phyloP scores from a whole-genome alignment of 345 rosid species.

The Cochlearia excelsa region DNA sequence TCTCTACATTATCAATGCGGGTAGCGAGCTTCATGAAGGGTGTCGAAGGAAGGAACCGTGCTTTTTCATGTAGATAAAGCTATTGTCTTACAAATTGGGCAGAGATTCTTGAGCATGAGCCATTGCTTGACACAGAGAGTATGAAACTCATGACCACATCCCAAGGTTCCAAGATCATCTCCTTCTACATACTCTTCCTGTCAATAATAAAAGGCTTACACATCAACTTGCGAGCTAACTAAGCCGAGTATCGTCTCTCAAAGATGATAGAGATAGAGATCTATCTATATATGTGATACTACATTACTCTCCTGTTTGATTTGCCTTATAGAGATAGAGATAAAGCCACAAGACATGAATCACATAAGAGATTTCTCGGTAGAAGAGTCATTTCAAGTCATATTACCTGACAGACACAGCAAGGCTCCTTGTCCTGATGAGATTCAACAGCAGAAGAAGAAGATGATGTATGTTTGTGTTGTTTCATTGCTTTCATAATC shows the following conservation, averaged over 20 bases:
- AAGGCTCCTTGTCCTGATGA: slow-evolving; percentile 62
- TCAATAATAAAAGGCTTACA: not conserved
- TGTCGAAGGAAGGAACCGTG: not conserved
- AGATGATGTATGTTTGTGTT: slow-evolving; percentile 36
- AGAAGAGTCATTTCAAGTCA: too few species aligned
- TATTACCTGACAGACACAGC: slow-evolving; percentile 81
- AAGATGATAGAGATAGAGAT: too few species aligned
- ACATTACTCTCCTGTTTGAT: too few species aligned
- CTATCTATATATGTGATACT: too few species aligned
- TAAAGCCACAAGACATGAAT: too few species aligned
- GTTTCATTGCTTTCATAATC: slow-evolving; percentile 51
- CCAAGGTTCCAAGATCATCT: slow-evolving; percentile 66
- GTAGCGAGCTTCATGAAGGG: too few species aligned
- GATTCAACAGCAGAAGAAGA: slow-evolving; percentile 16
- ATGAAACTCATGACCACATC: slow-evolving; percentile 88
- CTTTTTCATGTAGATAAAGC: slow-evolving; percentile 50
- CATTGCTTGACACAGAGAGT: slow-evolving; percentile 69
- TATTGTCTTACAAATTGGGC: slow-evolving; percentile 86
- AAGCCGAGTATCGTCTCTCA: too few species aligned
- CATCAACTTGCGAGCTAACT: not conserved
- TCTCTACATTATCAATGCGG: too few species aligned
- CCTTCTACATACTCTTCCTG: slow-evolving; percentile 83
- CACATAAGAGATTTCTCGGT: too few species aligned
- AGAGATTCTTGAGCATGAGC: slow-evolving; percentile 76
- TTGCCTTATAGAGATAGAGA: too few species aligned